Conservation (phyloP, 228 moss, liverwort and hornwort species). For the Sphagnum magellanicum region DNA sequence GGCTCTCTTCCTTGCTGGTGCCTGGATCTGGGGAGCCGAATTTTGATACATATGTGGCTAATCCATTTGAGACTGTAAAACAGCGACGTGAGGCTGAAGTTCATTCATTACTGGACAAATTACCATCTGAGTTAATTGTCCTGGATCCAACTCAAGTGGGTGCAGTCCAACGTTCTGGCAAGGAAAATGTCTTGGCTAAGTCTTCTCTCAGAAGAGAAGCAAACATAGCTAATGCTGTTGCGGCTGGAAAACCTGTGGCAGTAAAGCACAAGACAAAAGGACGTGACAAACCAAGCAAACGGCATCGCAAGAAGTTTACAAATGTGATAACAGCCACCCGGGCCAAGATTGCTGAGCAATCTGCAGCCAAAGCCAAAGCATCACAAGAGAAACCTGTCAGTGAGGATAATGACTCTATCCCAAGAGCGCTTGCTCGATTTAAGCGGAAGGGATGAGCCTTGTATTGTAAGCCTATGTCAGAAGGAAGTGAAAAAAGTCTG, state of each 20-base stretch:
- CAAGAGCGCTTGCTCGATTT: slow-evolving; percentile 71
- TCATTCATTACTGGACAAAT: slow-evolving; percentile 76
- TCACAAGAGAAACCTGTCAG: not conserved
- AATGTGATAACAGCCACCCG: slow-evolving; percentile 71
- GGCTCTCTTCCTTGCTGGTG: slow-evolving; percentile 71
- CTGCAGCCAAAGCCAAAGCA: slow-evolving; percentile 21
- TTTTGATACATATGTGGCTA: slow-evolving; percentile 82
- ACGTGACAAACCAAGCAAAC: slow-evolving; percentile 77
- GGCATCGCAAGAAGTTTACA: slow-evolving; percentile 65
- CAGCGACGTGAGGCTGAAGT: slow-evolving; percentile 89
- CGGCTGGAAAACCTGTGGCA: slow-evolving; percentile 58
- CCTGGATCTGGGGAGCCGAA: slow-evolving; percentile 97
- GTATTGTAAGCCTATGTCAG: too few species aligned
- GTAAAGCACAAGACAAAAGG: slow-evolving; percentile 86
- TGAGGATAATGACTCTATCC: slow-evolving; percentile 21
- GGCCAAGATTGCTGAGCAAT: slow-evolving; percentile 54
- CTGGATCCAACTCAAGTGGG: slow-evolving; percentile 83
- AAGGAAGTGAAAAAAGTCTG: too few species aligned
- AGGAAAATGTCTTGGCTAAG: slow-evolving; percentile 48
- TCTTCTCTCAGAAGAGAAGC: slow-evolving; percentile 43
- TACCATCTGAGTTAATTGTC: slow-evolving; percentile 81
- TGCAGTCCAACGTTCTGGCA: slow-evolving; percentile 41
- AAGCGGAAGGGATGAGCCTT: slow-evolving; percentile 30
- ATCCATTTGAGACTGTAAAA: slow-evolving; percentile 79
- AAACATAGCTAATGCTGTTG: slow-evolving; percentile 45